Evolutionary conservation across 768 basidiomycete genomes (phyloP), one percentile per base, ranked within the genome.

Genomic region (Boletus rubescentipes): DNA sequence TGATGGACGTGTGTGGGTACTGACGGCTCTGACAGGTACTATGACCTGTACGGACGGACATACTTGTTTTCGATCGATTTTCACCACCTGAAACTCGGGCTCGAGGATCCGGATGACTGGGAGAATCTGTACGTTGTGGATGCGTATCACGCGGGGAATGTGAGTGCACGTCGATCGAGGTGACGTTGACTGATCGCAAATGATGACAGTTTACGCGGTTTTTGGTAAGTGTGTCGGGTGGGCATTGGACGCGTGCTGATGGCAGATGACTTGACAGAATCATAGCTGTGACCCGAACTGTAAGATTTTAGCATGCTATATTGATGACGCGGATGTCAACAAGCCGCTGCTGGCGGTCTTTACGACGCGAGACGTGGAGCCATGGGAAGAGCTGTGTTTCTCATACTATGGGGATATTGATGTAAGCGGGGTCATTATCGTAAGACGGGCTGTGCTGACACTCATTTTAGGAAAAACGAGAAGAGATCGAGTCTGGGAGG

Each of bases 251-350:
- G 34, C 30, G 15, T 8, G 31, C 37, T 49, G 42, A 61, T 15
- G 3, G 18, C 6, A 37, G 30, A n/a, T n/a, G n/a, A n/a, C n/a
- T n/a, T n/a, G 16, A 3, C 54, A 94, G 92, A 97, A 96, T 59
- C 93, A 97, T 60, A 92, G 89, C 16, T 96, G 94, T 62, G 86
- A 92, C 52, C 93, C 93, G 0, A 97, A 96, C 65, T 85, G 87
- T 58, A 66, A 67, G 6, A 78, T 93, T 20, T 77, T 78, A n/a
- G 76, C 89, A 0, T 86, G 82, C 41, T 90, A 93, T 61, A 85
- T 91, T 69, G 86, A 92, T 60, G 91, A 93, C 47, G 78, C 81
- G 12, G 82, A 91, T 59, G 62, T 87, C 15, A 74, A 83, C 11
- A 90, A 88, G 63, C 89, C 90, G 0, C 66, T 87, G 12, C 64